phyloP scores from a whole-genome alignment of 306 rosid genomes.

The Geum urbanum region DNA sequence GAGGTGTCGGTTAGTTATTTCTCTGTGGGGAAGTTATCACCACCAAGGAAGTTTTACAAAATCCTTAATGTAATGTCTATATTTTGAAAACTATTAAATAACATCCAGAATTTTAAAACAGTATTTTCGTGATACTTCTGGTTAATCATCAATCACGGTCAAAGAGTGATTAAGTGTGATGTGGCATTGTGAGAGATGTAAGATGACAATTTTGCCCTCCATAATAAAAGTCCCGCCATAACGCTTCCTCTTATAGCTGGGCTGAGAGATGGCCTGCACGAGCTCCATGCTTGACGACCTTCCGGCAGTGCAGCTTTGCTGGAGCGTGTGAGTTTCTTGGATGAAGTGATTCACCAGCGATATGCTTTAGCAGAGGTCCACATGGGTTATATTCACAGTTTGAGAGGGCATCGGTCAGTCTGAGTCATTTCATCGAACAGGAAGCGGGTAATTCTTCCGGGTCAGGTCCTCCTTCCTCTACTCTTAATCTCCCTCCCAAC shows the following conservation, averaged over 20 bases:
- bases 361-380: slow-evolving; percentile 73
- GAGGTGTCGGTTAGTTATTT: slow-evolving; percentile 8
- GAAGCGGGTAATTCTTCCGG: slow-evolving; percentile 30
- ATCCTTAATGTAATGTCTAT: no score
- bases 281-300: slow-evolving; percentile 90
- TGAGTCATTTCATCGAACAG: slow-evolving; percentile 49
- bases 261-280: slow-evolving; percentile 85
- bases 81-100: no score
- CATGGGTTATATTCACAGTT: slow-evolving; percentile 63
- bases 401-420: slow-evolving; percentile 46
- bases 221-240: no score
- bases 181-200: no score
- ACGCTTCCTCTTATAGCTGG: no score
- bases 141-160: no score
- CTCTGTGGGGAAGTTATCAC: no score
- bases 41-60: no score
- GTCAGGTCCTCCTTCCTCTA: slow-evolving; percentile 27
- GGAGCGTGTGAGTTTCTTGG: slow-evolving; percentile 63
- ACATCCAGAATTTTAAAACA: no score
- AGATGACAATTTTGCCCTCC: no score
- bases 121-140: no score
- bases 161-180: no score
- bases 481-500: slow-evolving; percentile 42
- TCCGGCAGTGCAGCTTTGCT: slow-evolving; percentile 81
- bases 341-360: slow-evolving; percentile 77